Conservation (phyloP, 768 basidiomycete species). For the Psilocybe subaeruginosa region DNA sequence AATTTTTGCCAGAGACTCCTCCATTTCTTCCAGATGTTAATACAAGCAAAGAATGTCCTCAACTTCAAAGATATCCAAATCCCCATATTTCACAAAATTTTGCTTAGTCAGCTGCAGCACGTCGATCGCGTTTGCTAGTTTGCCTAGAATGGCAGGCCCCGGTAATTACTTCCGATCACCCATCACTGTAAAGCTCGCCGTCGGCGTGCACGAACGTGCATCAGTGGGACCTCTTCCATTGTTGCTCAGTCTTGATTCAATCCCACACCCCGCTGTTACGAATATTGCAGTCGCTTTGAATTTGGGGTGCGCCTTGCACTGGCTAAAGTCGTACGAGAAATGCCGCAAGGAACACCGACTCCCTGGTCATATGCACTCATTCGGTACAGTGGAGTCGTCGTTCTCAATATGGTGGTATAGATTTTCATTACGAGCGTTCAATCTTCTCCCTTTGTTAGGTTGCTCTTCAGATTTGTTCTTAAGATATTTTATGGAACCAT, state of each 20-base stretch:
- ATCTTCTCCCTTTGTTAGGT: conserved; percentile 33
- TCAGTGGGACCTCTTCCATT: neutral
- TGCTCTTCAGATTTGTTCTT: conserved; percentile 80
- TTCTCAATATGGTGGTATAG: neutral
- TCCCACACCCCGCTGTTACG: neutral
- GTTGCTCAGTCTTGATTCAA: neutral
- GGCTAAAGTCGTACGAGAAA: conserved; percentile 1
- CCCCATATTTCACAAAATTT: conserved; percentile 24
- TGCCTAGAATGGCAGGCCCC: conserved; percentile 8
- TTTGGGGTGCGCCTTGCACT: too few relatives aligned
- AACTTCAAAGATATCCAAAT: neutral
- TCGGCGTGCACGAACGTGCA: neutral
- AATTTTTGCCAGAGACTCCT: conserved; percentile 79
- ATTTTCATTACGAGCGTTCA: neutral
- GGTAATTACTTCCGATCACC: conserved; percentile 3
- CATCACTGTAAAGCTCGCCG: neutral
- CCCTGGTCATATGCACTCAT: conserved; percentile 61
- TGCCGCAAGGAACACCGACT: conserved; percentile 36
- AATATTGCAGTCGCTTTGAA: too few relatives aligned
- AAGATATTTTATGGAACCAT: conserved; percentile 92
- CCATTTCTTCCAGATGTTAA: conserved; percentile 39
- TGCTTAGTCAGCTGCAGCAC: conserved; percentile 33
- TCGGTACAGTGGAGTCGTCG: conserved; percentile 41
- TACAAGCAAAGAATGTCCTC: neutral
- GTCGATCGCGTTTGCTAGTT: conserved; percentile 8